A percentile compares a stretch with the other conserved stretches of the same genome.
Evolutionary conservation across 257 asterid genomes (phyloP).

Genomic region (Penstemon newberryi): DNA sequence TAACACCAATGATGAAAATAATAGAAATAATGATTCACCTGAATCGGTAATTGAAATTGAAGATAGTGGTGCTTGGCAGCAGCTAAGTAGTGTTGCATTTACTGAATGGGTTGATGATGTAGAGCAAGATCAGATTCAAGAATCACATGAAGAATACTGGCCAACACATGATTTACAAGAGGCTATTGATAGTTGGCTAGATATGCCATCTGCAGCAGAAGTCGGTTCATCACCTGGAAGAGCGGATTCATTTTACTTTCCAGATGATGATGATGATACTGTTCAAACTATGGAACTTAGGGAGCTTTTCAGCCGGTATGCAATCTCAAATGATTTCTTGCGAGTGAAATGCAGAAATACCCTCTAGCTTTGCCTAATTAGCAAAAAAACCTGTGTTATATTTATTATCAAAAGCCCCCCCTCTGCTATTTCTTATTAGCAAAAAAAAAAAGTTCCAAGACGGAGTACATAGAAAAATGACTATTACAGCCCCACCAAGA

Average conservation of each 20-base stretch:
- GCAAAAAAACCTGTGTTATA: too few relatives aligned
- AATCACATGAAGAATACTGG: conserved; percentile 52
- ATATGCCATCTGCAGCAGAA: conserved; percentile 52
- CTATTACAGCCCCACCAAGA: too few relatives aligned
- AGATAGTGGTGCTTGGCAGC: too few relatives aligned
- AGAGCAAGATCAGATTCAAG: conserved; percentile 26
- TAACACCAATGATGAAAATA: conserved; percentile 36
- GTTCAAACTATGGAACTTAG: conserved; percentile 62
- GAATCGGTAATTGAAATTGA: conserved; percentile 31
- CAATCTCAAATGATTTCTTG: background rate
- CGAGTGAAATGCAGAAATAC: too few relatives aligned
- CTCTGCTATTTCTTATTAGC: too few relatives aligned
- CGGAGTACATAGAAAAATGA: too few relatives aligned
- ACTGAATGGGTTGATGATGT: too few relatives aligned
- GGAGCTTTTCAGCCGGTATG: conserved; percentile 83
- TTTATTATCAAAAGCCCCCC: too few relatives aligned
- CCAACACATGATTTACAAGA: conserved; percentile 56
- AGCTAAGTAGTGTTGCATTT: too few relatives aligned
- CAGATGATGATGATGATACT: conserved; percentile 52
- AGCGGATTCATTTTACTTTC: conserved; percentile 41
- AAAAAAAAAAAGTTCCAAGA: too few relatives aligned
- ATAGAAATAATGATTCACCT: conserved; percentile 42
- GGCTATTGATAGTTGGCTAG: conserved; percentile 68
- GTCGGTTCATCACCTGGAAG: conserved; percentile 46
- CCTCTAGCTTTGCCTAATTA: too few relatives aligned